phyloP scores from a whole-genome alignment of 208 protist species.

The Trypanosoma platydactyli region DNA sequence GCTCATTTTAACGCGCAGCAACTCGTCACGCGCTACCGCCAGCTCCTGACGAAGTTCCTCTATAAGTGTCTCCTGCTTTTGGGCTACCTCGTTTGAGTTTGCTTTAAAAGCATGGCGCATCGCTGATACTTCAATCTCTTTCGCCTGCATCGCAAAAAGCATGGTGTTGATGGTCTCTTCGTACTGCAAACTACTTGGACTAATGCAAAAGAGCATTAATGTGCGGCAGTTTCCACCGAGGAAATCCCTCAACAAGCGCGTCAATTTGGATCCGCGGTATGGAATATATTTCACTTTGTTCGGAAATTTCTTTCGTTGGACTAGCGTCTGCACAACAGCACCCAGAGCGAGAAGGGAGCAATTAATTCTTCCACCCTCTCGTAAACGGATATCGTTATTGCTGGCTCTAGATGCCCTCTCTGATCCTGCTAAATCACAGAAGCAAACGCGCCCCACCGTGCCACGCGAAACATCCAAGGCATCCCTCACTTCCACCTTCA shows the following conservation, averaged over 20 bases:
- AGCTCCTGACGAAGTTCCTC: constrained; percentile 75
- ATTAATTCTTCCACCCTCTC: constrained; percentile 95
- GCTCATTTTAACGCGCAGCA: constrained; percentile 25
- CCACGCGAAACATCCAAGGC: constrained; percentile 21
- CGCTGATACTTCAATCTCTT: constrained; percentile 67
- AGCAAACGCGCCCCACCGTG: constrained; percentile 79
- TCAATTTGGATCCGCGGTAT: constrained; percentile 84
- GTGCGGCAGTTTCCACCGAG: constrained; percentile 85
- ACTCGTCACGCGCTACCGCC: constrained; percentile 37
- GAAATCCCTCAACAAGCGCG: constrained; percentile 70
- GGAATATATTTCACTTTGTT: constrained; percentile 55
- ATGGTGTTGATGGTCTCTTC: constrained; percentile 87
- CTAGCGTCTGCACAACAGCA: constrained; percentile 91
- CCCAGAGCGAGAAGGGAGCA: constrained; percentile 92
- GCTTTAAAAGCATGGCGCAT: constrained; percentile 69
- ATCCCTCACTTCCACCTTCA: constrained; percentile 72
- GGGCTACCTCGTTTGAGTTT: constrained; percentile 57
- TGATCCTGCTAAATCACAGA: constrained; percentile 88
- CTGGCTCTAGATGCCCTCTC: constrained; percentile 83
- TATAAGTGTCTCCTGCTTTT: constrained; percentile 65
- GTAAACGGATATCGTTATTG: constrained; percentile 79
- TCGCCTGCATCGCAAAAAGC: constrained; percentile 85
- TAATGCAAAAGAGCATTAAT: constrained; percentile 79
- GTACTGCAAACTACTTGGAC: constrained; percentile 51
- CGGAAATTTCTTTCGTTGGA: constrained; percentile 37